Conservation (phyloP, 805 yeast genomes). For the Candida verbasci region DNA sequence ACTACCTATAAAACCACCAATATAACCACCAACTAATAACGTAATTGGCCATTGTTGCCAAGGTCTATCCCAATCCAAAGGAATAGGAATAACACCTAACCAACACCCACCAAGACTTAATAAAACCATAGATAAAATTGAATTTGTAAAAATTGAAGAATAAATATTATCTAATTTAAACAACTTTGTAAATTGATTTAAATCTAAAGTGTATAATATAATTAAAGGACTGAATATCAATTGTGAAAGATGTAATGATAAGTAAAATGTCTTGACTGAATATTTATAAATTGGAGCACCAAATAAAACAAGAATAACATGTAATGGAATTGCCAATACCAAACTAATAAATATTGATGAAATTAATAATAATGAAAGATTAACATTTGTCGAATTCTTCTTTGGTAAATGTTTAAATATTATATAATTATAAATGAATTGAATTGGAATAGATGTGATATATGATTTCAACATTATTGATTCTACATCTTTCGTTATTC, state of each 20-base stretch:
- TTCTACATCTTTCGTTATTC: conserved; percentile 22
- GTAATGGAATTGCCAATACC: conserved; percentile 34
- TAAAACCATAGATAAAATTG: conserved; percentile 23
- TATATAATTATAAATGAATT: conserved; percentile 20
- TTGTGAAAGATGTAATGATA: conserved; percentile 59
- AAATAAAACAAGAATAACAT: conserved; percentile 48
- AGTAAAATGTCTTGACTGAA: conserved; percentile 50
- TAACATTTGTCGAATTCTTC: conserved; percentile 11
- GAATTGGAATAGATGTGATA: conserved; percentile 18
- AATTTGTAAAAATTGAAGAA: conserved; percentile 19
- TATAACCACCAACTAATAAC: conserved; percentile 68
- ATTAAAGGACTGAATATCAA: conserved; percentile 64
- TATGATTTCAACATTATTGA: conserved; percentile 23
- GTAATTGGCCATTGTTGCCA: conserved; percentile 98
- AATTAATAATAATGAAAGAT: conserved; percentile 19
- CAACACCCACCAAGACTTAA: conserved; percentile 62
- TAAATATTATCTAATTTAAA: conserved; percentile 19
- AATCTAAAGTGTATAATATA: conserved; percentile 48
- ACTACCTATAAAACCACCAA: conserved; percentile 68
- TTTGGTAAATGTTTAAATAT: conserved; percentile 10
- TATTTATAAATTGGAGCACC: conserved; percentile 75
- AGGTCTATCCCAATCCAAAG: conserved; percentile 95
- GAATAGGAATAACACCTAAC: conserved; percentile 92
- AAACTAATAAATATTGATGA: conserved; percentile 28
- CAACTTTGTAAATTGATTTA: conserved; percentile 26